A percentile compares a stretch with the other conserved stretches of the same genome.
These are phyloP conservation scores for Suhomyces prunicola DNA, from an alignment of 805 yeast genomes.

Conservation along the genomic window DNA sequence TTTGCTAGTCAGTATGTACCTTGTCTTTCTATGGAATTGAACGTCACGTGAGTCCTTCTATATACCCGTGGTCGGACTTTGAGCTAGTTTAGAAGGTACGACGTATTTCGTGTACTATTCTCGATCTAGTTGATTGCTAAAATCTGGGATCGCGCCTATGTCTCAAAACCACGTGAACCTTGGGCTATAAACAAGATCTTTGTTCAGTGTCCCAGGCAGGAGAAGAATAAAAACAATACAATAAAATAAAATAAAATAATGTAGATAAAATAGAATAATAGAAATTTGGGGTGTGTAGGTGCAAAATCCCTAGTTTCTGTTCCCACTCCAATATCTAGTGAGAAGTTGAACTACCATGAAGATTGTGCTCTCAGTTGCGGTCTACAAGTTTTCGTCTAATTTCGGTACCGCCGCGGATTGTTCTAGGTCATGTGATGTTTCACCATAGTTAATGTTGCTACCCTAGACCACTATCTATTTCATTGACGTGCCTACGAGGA, in stretches of 20 bases:
- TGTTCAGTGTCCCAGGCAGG: neutral
- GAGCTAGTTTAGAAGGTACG: neutral
- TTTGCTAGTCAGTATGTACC: conserved; percentile 15
- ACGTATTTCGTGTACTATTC: neutral
- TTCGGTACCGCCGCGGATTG: neutral
- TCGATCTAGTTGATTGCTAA: neutral
- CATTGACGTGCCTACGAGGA: neutral
- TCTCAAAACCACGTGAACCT: neutral
- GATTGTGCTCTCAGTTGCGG: neutral
- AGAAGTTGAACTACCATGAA: neutral
- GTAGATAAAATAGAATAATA: neutral
- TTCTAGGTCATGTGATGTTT: neutral
- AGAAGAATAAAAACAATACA: neutral
- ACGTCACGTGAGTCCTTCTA: neutral
- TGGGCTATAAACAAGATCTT: neutral
- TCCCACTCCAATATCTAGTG: neutral
- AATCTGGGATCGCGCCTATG: neutral
- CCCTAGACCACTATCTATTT: neutral
- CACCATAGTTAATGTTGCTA: neutral
- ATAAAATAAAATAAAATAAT: neutral
- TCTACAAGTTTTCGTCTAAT: neutral
- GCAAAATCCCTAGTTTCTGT: neutral
- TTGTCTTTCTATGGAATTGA: conserved; percentile 1
- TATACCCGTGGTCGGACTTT: neutral
- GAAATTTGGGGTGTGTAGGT: neutral